phyloP scores from a whole-genome alignment of 2,329 filamentous ascomycete genomes.

The Helotiales sp. region DNA sequence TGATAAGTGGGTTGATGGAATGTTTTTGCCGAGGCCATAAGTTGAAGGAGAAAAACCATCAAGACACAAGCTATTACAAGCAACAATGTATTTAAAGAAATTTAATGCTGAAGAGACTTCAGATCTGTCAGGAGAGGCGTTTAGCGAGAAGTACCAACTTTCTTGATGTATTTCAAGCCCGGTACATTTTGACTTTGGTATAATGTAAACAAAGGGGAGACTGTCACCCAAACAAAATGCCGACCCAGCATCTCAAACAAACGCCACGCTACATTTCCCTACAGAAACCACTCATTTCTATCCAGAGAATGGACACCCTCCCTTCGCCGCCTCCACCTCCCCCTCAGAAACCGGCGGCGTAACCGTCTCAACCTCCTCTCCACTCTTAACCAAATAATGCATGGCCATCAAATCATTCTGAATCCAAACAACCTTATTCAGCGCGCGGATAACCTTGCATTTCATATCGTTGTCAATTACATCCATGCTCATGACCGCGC shows the following conservation, averaged over 20 bases:
- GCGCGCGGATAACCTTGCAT: slow-evolving; percentile 73
- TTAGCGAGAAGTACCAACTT: too few relatives aligned
- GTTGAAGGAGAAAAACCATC: background rate
- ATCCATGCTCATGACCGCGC: slow-evolving; percentile 69
- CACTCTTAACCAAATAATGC: slow-evolving; percentile 59
- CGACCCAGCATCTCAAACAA: background rate
- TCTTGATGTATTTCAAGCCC: background rate
- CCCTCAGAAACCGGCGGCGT: slow-evolving; percentile 16
- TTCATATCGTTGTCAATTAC: slow-evolving; percentile 70
- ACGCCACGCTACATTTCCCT: background rate
- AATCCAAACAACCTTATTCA: slow-evolving; percentile 85
- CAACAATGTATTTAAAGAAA: too few relatives aligned
- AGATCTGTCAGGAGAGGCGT: too few relatives aligned
- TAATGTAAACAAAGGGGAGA: background rate
- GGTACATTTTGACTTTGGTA: background rate
- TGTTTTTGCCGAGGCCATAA: background rate
- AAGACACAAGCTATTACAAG: background rate
- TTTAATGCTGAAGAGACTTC: too few relatives aligned
- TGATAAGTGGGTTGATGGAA: slow-evolving; percentile 11
- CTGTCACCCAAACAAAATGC: background rate
- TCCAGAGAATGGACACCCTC: slow-evolving; percentile 29
- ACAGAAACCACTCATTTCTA: background rate
- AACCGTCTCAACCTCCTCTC: slow-evolving; percentile 2
- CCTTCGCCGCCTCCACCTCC: background rate
- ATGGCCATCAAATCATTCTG: slow-evolving; percentile 87